A percentile compares a stretch with the other conserved stretches of the same genome.
Conservation (phyloP, 2,329 filamentous ascomycete species). For the Lachnellula cervina region DNA sequence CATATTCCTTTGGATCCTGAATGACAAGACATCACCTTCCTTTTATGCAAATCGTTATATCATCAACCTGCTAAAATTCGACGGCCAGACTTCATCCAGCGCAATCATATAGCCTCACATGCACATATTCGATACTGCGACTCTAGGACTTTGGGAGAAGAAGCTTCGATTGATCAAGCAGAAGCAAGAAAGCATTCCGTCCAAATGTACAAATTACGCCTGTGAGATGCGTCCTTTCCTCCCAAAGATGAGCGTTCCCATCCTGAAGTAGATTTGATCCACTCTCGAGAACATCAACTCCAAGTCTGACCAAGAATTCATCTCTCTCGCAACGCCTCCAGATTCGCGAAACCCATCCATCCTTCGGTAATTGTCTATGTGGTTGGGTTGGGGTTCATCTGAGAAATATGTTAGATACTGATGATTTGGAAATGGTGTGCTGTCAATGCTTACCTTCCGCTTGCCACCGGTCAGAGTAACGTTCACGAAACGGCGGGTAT, state of each 20-base stretch:
- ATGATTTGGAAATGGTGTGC: constrained; percentile 6
- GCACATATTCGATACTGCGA: background rate
- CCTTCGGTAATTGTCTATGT: constrained; percentile 43
- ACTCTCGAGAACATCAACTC: constrained; percentile 25
- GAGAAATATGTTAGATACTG: constrained; percentile 13
- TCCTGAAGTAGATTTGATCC: constrained; percentile 23
- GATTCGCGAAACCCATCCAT: constrained; percentile 14
- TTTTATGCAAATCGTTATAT: no score
- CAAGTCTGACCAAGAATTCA: constrained; percentile 25
- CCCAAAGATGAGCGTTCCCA: constrained; percentile 26
- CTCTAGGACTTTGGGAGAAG: constrained; percentile 4
- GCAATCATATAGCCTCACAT: background rate
- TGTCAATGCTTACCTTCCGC: constrained; percentile 70
- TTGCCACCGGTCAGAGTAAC: constrained; percentile 96
- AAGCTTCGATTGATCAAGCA: constrained; percentile 20
- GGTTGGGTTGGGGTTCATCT: constrained; percentile 88
- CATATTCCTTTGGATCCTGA: no score
- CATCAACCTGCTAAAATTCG: no score
- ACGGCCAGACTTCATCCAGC: no score
- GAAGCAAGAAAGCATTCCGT: constrained; percentile 23
- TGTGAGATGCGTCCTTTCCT: constrained; percentile 30
- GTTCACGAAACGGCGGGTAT: constrained; percentile 98
- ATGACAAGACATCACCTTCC: no score
- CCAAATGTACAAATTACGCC: constrained; percentile 31
- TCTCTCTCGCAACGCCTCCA: constrained; percentile 9